Base-by-base conservation (phyloP, 2,329 filamentous ascomycete species). In the Mycogone perniciosa region DNA sequence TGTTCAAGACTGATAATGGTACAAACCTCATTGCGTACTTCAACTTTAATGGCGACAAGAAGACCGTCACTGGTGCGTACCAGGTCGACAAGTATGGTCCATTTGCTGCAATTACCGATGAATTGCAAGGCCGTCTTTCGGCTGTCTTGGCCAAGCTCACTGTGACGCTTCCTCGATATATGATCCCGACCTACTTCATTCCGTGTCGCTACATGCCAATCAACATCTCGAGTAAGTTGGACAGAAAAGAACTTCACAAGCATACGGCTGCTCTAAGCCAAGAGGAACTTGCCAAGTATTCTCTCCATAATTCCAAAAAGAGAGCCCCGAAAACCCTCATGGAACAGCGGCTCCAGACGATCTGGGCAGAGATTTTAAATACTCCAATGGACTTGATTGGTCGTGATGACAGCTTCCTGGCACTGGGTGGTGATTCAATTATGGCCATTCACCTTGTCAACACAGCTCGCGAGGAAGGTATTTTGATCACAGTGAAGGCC, bases 381-480 rank as follows among this genome's bases (percentile, higher is more conserved):
- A 43, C 49, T 13, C 29, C 49, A 5, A 9, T 37, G 11, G 37
- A 51, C 1, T 38, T 37, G 0, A 70, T 75, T 26, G 64, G 67
- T 7, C 51, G 62, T 4, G 54, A 58, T 7, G 55, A 59, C 42
- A 57, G 55, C 46, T 64, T 64, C 48, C 60, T 64, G 30, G 51
- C 46, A 4, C 51, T 64, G 4, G 62, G 62, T 2, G 62, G 62
- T 6, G 60, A 62, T 31, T 65, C 61, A 0, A 57, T 64, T 9
- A 44, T 48, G 2, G 60, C 62, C 0, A 64, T 64, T 13, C 49
- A 53, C 4, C 46, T 59, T 6, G 56, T 49, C 5, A 13, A 31
- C 11, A 34, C 47, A 6, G 47, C 47, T n/a, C 47, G 41, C 2
- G 43, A 49, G 4, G 31, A 4, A 4, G 47, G 40, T 6, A 5